Evolutionary conservation across 2,329 filamentous ascomycete species (phyloP).

Genomic region (Daldinia sp.): DNA sequence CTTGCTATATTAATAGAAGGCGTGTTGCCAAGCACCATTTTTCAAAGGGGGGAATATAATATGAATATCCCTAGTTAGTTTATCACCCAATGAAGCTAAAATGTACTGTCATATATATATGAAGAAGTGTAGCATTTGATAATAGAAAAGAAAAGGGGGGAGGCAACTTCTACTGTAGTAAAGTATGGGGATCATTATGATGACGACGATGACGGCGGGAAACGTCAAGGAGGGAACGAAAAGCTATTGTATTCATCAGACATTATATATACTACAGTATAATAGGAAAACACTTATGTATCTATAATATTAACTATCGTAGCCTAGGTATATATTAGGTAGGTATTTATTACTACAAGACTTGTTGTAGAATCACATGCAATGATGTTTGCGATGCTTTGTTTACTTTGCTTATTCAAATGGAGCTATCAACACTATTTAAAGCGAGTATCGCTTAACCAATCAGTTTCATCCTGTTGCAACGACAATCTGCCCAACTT

Average conservation of each 20-base stretch:
- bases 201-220: not conserved
- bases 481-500: not conserved
- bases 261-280: not conserved
- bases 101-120: conserved; percentile 11
- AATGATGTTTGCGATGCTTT: not conserved
- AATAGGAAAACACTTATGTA: not conserved
- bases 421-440: not conserved
- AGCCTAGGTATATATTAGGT: not conserved
- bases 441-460: not conserved
- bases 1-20: conserved; percentile 16
- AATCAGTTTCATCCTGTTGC: not conserved
- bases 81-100: conserved; percentile 22
- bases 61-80: conserved; percentile 19
- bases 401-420: not conserved
- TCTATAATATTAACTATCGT: too few relatives aligned
- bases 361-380: not conserved
- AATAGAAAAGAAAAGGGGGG: conserved; percentile 2
- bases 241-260: conserved; percentile 8
- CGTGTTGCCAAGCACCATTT: conserved; percentile 4
- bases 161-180: not conserved
- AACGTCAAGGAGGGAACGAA: not conserved
- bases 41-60: conserved; percentile 20
- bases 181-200: not conserved
- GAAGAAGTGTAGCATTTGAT: not conserved
- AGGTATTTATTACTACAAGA: not conserved